Evolutionary conservation across 1,139 yeast species (phyloP).

Genomic region (Arxiozyma slooffiae): DNA sequence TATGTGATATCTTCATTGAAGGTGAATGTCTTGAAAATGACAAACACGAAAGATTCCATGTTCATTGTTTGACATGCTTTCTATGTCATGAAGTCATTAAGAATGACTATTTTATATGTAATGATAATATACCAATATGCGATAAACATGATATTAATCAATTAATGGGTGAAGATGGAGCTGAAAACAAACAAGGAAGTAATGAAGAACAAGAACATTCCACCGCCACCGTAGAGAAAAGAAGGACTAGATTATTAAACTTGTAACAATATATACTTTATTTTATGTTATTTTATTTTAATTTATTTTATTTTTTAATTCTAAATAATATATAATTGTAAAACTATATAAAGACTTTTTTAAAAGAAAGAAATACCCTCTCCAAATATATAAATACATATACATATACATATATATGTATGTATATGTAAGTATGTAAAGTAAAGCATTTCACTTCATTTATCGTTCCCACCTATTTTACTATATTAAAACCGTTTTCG

Average conservation of each 20-base stretch:
- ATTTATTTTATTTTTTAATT: no score
- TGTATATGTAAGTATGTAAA: no score
- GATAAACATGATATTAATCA: conserved; percentile 19
- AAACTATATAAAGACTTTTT: no score
- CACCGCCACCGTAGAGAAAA: conserved; percentile 2
- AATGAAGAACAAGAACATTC: neutral
- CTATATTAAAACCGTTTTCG: no score
- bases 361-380: no score
- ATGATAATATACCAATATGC: conserved; percentile 25
- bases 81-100: conserved; percentile 41
- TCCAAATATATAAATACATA: no score
- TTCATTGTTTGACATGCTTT: conserved; percentile 50
- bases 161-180: conserved; percentile 12
- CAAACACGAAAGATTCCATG: conserved; percentile 55
- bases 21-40: conserved; percentile 85
- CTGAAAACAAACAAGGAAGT: neutral
- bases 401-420: no score
- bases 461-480: no score
- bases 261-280: neutral
- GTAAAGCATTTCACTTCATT: no score
- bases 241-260: conserved; percentile 9
- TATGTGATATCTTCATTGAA: conserved; percentile 70
- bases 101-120: conserved; percentile 29
- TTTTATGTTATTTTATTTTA: no score
- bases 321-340: no score